Conservation (phyloP, 495 filamentous ascomycete genomes). For the Neurospora sublineolata region DNA sequence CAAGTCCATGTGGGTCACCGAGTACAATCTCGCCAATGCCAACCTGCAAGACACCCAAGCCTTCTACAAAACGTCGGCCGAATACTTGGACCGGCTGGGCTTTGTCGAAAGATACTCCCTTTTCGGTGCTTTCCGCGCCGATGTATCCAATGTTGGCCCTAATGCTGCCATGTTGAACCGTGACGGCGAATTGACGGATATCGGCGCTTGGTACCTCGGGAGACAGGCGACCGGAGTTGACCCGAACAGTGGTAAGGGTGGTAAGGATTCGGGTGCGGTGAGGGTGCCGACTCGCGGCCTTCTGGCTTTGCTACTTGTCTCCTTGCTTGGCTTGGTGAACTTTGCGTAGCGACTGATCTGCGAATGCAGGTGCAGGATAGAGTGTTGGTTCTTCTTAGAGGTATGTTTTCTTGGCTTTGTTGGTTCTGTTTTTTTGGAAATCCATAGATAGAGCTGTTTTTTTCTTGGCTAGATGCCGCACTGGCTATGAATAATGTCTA, state of each 20-base stretch:
- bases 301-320: neutral
- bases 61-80: slow-evolving; percentile 52
- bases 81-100: slow-evolving; percentile 52
- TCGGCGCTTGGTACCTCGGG: slow-evolving; percentile 65
- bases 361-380: neutral
- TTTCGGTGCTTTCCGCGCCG: slow-evolving; percentile 60
- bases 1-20: slow-evolving; percentile 59
- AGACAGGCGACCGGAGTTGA: slow-evolving; percentile 36
- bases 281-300: neutral
- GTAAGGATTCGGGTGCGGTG: neutral
- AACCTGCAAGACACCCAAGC: slow-evolving; percentile 42
- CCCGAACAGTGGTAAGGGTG: slow-evolving; percentile 11
- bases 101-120: slow-evolving; percentile 55
- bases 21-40: slow-evolving; percentile 47
- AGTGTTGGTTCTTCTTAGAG: neutral
- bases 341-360: neutral
- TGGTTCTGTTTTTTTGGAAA: neutral
- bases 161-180: slow-evolving; percentile 54
- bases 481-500: neutral
- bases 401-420: neutral
- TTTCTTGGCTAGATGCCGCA: neutral
- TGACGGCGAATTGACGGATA: slow-evolving; percentile 53
- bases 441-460: neutral
- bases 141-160: slow-evolving; percentile 55
- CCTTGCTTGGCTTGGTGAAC: neutral